phyloP scores from a whole-genome alignment of 768 basidiomycete species.

The Serendipita sp. region DNA sequence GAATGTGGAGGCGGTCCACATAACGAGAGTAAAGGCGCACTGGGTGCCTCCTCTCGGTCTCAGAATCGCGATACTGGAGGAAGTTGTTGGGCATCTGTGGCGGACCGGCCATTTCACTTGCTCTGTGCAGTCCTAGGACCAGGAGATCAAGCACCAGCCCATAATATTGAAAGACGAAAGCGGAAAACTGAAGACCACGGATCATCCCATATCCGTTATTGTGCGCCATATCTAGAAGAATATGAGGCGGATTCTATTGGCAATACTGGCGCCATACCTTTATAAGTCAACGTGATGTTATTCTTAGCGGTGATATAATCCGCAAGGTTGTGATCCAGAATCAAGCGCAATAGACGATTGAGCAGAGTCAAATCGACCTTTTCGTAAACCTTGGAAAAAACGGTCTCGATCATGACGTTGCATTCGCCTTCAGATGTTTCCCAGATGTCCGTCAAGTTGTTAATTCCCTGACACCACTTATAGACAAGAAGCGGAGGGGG shows the following conservation, averaged over 20 bases:
- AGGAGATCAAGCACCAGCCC: conserved; percentile 89
- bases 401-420: conserved; percentile 97
- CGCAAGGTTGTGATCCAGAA: conserved; percentile 95
- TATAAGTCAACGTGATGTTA: conserved; percentile 84
- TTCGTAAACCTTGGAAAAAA: conserved; percentile 94
- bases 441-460: conserved; percentile 96
- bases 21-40: conserved; percentile 96
- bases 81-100: conserved; percentile 97
- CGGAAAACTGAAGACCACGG: conserved; percentile 93
- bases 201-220: conserved; percentile 95
- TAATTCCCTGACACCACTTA: conserved; percentile 99
- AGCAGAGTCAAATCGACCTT: conserved; percentile 95
- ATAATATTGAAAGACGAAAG: conserved; percentile 98
- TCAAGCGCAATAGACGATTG: conserved; percentile 87
- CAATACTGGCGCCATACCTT: conserved; percentile 27
- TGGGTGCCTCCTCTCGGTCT: conserved; percentile 93
- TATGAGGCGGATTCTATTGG: not conserved
- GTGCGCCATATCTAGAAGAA: conserved; percentile 68
- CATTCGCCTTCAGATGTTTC: conserved; percentile 97
- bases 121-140: conserved; percentile 91
- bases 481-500: conserved; percentile 93
- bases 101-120: conserved; percentile 97
- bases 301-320: conserved; percentile 99
- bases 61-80: conserved; percentile 87
- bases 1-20: conserved; percentile 83